Conservation (phyloP, 139 green algal species). For the Tetradesmus obliquus region DNA sequence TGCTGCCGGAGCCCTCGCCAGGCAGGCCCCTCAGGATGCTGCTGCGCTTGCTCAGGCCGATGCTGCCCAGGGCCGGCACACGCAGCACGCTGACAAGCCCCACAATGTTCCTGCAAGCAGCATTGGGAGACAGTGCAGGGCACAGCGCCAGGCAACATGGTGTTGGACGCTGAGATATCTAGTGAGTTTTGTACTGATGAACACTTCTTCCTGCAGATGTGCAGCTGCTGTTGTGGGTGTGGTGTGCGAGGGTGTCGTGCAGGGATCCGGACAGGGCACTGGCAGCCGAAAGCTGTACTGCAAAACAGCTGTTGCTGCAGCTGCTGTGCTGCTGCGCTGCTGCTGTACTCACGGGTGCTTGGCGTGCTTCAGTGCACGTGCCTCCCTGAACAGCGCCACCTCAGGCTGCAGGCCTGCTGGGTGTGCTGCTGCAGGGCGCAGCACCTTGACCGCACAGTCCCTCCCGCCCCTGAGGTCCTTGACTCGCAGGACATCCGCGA, state of each 20-base stretch:
- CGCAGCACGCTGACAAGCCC: not conserved
- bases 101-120: not conserved
- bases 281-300: no score
- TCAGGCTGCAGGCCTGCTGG: constrained; percentile 14
- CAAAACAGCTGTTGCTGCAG: no score
- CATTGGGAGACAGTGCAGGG: not conserved
- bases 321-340: no score
- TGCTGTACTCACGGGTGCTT: constrained; percentile 8
- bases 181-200: no score
- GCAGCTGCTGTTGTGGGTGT: no score
- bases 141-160: not conserved
- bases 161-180: no score
- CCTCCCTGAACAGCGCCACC: constrained; percentile 16
- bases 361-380: constrained; percentile 32
- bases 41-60: not conserved
- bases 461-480: not conserved
- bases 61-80: not conserved
- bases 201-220: no score
- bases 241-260: no score
- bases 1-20: not conserved
- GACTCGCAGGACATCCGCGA: constrained; percentile 22
- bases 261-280: no score
- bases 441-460: constrained; percentile 31
- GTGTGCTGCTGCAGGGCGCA: constrained; percentile 2
- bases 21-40: not conserved